Evolutionary conservation across 257 asterid species (phyloP).

Genomic region (Galeopsis tetrahit): DNA sequence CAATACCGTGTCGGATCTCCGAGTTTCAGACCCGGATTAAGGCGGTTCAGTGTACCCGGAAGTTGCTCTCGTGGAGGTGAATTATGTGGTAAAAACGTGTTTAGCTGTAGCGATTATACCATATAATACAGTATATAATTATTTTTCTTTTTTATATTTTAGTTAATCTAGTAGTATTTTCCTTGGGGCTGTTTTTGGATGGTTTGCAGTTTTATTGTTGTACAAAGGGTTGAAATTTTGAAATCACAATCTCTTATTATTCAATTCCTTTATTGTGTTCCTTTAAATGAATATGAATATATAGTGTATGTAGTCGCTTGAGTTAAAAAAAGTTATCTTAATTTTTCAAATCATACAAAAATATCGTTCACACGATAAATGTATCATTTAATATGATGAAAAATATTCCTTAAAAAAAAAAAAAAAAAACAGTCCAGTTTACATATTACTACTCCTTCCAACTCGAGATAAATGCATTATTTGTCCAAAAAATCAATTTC

Average conservation of each 20-base stretch:
- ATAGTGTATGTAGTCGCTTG: too few relatives aligned
- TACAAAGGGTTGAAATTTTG: constrained; percentile 18
- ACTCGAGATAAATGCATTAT: too few relatives aligned
- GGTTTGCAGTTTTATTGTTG: constrained; percentile 5
- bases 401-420: too few relatives aligned
- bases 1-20: constrained; percentile 86
- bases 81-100: background rate
- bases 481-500: too few relatives aligned
- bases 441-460: too few relatives aligned
- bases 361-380: too few relatives aligned
- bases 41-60: constrained; percentile 55
- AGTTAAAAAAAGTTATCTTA: too few relatives aligned
- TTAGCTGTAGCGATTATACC: background rate
- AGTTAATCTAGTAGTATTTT: background rate
- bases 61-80: constrained; percentile 43
- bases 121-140: background rate
- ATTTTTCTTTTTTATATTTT: background rate
- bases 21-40: constrained; percentile 90
- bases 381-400: too few relatives aligned
- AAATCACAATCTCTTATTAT: background rate
- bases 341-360: too few relatives aligned
- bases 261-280: background rate
- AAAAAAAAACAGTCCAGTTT: too few relatives aligned
- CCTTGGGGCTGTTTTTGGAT: background rate
- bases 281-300: too few relatives aligned